phyloP scores from a whole-genome alignment of 768 basidiomycete species.

The Lepiota venenata region DNA sequence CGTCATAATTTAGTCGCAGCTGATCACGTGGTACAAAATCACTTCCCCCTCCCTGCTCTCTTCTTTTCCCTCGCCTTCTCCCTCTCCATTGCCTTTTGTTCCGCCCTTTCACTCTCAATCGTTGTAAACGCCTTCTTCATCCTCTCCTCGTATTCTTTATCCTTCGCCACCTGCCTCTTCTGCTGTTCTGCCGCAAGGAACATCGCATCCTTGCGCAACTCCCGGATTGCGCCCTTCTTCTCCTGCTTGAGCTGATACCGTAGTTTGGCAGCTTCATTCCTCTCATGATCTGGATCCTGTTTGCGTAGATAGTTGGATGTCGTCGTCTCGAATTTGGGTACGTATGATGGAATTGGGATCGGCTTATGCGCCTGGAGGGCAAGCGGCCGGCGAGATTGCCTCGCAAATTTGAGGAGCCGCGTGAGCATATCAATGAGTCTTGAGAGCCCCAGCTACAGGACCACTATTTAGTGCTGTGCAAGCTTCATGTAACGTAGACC shows the following conservation, averaged over 20 bases:
- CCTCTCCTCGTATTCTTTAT: conserved; percentile 69
- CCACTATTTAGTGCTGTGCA: not conserved
- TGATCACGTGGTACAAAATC: conserved; percentile 17
- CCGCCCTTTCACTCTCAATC: conserved; percentile 85
- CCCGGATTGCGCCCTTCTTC: conserved; percentile 93
- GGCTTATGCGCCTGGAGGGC: conserved; percentile 91
- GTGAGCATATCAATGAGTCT: conserved; percentile 43
- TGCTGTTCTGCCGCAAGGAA: conserved; percentile 91
- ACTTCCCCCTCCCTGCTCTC: conserved; percentile 68
- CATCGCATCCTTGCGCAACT: conserved; percentile 90
- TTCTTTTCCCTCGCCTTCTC: conserved; percentile 76
- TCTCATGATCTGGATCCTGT: conserved; percentile 91
- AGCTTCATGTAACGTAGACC: not conserved
- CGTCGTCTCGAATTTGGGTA: conserved; percentile 87
- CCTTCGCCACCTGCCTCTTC: conserved; percentile 83
- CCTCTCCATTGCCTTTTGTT: conserved; percentile 90
- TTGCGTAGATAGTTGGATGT: conserved; percentile 72
- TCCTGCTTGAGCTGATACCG: conserved; percentile 92
- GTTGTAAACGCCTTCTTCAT: conserved; percentile 82
- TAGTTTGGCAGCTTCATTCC: conserved; percentile 83
- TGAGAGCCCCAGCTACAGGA: not conserved
- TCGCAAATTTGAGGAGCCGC: conserved; percentile 71
- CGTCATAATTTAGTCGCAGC: not conserved
- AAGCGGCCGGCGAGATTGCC: conserved; percentile 73
- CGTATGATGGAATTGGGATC: conserved; percentile 90